A percentile compares a stretch with the other conserved stretches of the same genome.
Conservation (phyloP, 495 filamentous ascomycete species). For the Haplographium delicatum region DNA sequence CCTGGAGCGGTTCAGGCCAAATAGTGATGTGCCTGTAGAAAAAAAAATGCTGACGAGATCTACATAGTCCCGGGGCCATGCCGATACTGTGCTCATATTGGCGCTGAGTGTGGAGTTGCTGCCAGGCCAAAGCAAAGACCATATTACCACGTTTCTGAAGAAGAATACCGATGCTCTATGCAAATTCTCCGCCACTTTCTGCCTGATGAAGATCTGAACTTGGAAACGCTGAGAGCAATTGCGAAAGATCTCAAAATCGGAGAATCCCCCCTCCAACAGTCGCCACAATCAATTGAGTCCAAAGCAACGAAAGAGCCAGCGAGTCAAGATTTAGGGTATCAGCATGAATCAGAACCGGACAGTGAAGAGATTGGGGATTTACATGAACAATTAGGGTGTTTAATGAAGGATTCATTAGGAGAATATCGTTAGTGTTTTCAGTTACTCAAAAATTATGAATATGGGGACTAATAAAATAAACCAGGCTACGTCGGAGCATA, state of each 20-base stretch:
- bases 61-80: slow-evolving; percentile 18
- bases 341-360: slow-evolving; percentile 5
- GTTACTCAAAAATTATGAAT: too few relatives aligned
- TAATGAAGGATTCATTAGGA: slow-evolving; percentile 18
- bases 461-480: too few relatives aligned
- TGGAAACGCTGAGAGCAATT: slow-evolving; percentile 13
- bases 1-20: too few relatives aligned
- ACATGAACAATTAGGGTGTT: slow-evolving; percentile 19
- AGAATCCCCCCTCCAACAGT: not conserved
- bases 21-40: too few relatives aligned
- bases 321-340: not conserved
- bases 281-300: not conserved
- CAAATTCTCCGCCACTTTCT: slow-evolving; percentile 16
- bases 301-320: not conserved
- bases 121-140: slow-evolving; percentile 14
- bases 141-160: slow-evolving; percentile 21
- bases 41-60: too few relatives aligned
- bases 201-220: slow-evolving; percentile 14
- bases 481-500: slow-evolving; percentile 19
- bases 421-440: slow-evolving; percentile 17
- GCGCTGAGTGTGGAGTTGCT: slow-evolving; percentile 15
- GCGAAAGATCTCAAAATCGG: slow-evolving; percentile 6
- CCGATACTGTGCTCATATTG: slow-evolving; percentile 20
- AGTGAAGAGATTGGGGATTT: slow-evolving; percentile 20
- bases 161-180: slow-evolving; percentile 19